These are phyloP conservation scores for Trichophyton mentagrophytes DNA, from an alignment of 2,329 filamentous ascomycete species.

Conservation along the genomic window DNA sequence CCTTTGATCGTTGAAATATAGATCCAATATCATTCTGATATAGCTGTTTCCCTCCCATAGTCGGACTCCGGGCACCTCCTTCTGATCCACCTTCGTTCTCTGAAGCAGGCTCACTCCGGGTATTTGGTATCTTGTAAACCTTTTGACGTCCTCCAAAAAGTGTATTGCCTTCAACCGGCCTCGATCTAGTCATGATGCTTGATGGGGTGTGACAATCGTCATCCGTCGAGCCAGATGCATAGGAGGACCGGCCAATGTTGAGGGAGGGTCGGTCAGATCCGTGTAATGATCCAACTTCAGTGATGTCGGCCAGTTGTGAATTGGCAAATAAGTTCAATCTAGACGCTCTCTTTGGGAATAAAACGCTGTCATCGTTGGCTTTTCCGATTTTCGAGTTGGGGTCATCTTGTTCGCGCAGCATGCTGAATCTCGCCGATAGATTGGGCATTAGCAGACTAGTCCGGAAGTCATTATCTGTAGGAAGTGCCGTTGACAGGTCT, in stretches of 20 bases:
- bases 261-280: constrained; percentile 46
- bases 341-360: constrained; percentile 70
- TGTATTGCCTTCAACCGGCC: constrained; percentile 79
- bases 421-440: constrained; percentile 87
- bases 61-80: constrained; percentile 24
- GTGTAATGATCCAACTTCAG: constrained; percentile 73
- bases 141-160: constrained; percentile 93
- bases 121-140: constrained; percentile 67
- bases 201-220: constrained; percentile 47
- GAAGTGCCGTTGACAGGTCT: constrained; percentile 61
- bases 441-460: constrained; percentile 95
- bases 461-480: constrained; percentile 76
- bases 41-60: constrained; percentile 53
- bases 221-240: constrained; percentile 50
- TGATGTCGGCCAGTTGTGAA: constrained; percentile 63
- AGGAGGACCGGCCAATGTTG: constrained; percentile 50
- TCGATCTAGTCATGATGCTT: constrained; percentile 68
- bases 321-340: constrained; percentile 61
- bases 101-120: constrained; percentile 24
- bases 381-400: constrained; percentile 81
- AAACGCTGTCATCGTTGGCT: constrained; percentile 85
- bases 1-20: constrained; percentile 59
- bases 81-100: constrained; percentile 22
- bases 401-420: constrained; percentile 90
- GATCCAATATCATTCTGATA: constrained; percentile 74